Base-by-base conservation (phyloP, 1,284 basidiomycete species). In the Ustilago tritici region DNA sequence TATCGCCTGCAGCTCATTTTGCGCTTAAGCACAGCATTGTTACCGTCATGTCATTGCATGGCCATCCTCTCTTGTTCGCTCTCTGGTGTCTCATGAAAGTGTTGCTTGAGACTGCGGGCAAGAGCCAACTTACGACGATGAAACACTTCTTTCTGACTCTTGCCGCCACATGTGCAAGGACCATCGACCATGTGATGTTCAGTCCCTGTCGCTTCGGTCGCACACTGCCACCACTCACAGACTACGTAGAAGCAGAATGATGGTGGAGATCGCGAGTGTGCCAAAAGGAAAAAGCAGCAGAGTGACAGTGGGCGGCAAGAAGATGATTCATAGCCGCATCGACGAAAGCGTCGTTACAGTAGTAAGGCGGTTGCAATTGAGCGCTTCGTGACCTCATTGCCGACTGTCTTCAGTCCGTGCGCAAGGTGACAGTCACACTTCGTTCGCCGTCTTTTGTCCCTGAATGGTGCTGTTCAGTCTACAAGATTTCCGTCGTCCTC, bases 311-410 rank as follows among this genome's bases (percentile, higher is more conserved):
- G 35, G 12, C 38, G 36, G 10, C 0, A 28, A 49, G 31, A 32
- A 1, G 66, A 62, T 68, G 65, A 68, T 46, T 68, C 65, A 62
- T 68, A 11, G 19, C 2, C 47, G 54, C 56, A 56, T 50, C 49
- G 53, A 28, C 23, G 23, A 12, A 19, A 17, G 11, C 2, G 14
- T 15, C 15, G 43, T 46, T 19, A 40, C 19, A 31, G 9, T 10
- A 31, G 9, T 40, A n/a, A 35, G 38, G 23, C 34, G 28, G 46
- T 28, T 49, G 41, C n/a, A 7, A 36, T 34, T 41, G 34, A 61
- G 28, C 54, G 47, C 50, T 40, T 17, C 11, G 66, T 69, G 66
- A 63, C 61, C 61, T 69, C 66, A 63, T 69, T 47, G 28, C 28
- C 34, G 12, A 56, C 55, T 57, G 56, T 60, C 23, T 28, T 28